Base-by-base conservation (phyloP, 257 asterid species). In the Solanum appendiculatum region DNA sequence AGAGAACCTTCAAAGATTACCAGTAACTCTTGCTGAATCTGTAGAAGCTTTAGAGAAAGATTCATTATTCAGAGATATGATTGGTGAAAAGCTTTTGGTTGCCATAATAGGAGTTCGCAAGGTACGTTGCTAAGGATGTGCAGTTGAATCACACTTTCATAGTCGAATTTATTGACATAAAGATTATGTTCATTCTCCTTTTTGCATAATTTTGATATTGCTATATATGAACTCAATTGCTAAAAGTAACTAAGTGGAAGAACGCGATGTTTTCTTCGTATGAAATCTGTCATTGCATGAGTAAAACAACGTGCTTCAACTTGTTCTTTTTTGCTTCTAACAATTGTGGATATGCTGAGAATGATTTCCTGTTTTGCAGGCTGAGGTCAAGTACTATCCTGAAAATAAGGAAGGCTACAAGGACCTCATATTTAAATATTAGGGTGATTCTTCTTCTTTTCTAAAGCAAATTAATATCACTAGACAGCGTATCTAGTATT, bases 21-120 rank as follows among this genome's bases (percentile, higher is more conserved):
- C 99, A 7, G 42, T 87, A 56, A 91, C 97, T 21, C 98, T 96
- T 39, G 87, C 97, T 3, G 98, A 95, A 92, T 93, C 98, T 63
- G 91, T 96, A 63, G 96, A 94, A 89, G 98, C 99, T 87, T 97
- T 96, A 14, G 94, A 92, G 87, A 91, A 92, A 86, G 94, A 96
- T 86, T 7, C 83, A 4, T 87, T 93, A 84, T 78, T 96, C 91
- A 85, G 78, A 85, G 98, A 93, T 48, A 83, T 96, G 89, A 90
- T 95, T 25, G 95, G 97, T 68, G 96, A 95, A 90, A 96, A 95
- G 92, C 97, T 96, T 75, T 70, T 91, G 92, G 87, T 90, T 91
- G 98, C 97, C 78, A 46, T 96, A 87, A 87, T 66, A 90, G 99
- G 94, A 60, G 91, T 96, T 87, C 93, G 99, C 87, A 94, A 96